These are phyloP conservation scores for Podaxis pistillaris DNA, from an alignment of 768 basidiomycete species.

Conservation along the genomic window DNA sequence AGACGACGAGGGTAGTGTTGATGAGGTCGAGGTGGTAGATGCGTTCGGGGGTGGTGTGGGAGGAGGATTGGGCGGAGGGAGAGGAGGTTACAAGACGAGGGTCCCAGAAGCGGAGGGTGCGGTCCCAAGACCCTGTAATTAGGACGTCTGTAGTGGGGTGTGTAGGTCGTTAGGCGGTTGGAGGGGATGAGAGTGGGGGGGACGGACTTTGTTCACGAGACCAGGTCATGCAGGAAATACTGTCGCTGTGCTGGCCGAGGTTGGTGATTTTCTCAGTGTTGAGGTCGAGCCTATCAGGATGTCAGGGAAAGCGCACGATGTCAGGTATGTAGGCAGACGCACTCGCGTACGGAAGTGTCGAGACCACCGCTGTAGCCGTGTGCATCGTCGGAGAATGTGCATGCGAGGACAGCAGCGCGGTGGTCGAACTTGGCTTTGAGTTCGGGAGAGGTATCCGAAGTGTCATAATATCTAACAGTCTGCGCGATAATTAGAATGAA, in stretches of 20 bases:
- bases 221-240: slow-evolving; percentile 77
- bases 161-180: neutral
- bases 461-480: slow-evolving; percentile 52
- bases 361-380: slow-evolving; percentile 86
- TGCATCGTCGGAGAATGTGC: slow-evolving; percentile 65
- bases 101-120: slow-evolving; percentile 87
- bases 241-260: slow-evolving; percentile 79
- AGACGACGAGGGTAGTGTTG: slow-evolving; percentile 80
- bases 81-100: slow-evolving; percentile 43
- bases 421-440: slow-evolving; percentile 84
- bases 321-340: slow-evolving; percentile 22
- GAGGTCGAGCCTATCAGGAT: slow-evolving; percentile 67
- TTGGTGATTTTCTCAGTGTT: slow-evolving; percentile 66
- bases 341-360: slow-evolving; percentile 84
- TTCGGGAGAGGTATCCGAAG: slow-evolving; percentile 53
- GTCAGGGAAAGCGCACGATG: neutral
- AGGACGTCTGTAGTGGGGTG: slow-evolving; percentile 50
- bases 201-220: slow-evolving; percentile 61
- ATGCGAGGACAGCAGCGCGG: slow-evolving; percentile 84
- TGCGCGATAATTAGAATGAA: slow-evolving; percentile 17
- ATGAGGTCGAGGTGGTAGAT: slow-evolving; percentile 83
- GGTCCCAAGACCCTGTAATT: slow-evolving; percentile 92
- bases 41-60: slow-evolving; percentile 74
- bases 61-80: slow-evolving; percentile 51
- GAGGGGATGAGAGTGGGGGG: neutral